Evolutionary conservation across 139 green algal genomes (phyloP).

Genomic region (Cymbomonas tetramitiformis): DNA sequence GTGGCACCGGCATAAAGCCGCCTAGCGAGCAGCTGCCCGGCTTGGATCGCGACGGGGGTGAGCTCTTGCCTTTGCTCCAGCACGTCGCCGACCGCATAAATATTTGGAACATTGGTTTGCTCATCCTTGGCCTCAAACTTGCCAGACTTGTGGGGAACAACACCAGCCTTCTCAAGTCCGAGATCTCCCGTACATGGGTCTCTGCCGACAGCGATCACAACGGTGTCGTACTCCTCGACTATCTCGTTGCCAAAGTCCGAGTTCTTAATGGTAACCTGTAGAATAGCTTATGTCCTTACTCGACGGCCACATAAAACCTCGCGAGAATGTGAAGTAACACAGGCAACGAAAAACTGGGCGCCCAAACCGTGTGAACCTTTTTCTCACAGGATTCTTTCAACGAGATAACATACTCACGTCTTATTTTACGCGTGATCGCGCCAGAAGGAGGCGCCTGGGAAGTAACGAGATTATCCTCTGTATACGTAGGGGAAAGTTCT

Average conservation of each 20-base stretch:
- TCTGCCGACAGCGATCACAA: conserved; percentile 40
- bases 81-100: conserved; percentile 39
- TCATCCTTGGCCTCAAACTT: conserved; percentile 35
- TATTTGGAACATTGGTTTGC: conserved; percentile 33
- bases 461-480: too few relatives aligned
- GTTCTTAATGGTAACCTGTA: conserved; percentile 30
- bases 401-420: too few relatives aligned
- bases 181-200: conserved; percentile 28
- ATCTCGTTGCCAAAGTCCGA: conserved; percentile 24
- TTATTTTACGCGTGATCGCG: conserved; percentile 21
- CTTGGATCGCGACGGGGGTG: conserved; percentile 38
- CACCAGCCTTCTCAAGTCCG: conserved; percentile 29
- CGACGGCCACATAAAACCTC: too few relatives aligned
- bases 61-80: conserved; percentile 34
- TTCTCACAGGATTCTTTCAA: too few relatives aligned
- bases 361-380: too few relatives aligned
- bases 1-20: conserved; percentile 23
- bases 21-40: conserved; percentile 26
- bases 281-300: conserved; percentile 2
- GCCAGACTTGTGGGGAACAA: conserved; percentile 27
- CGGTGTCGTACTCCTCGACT: conserved; percentile 37
- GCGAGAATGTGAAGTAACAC: too few relatives aligned
- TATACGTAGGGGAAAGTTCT: too few relatives aligned
- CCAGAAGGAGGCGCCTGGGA: too few relatives aligned
- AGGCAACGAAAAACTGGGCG: too few relatives aligned